A percentile compares a stretch with the other conserved stretches of the same genome.
Evolutionary conservation across 176 grass and related monocot species (phyloP).

Genomic region (Bromus sterilis): DNA sequence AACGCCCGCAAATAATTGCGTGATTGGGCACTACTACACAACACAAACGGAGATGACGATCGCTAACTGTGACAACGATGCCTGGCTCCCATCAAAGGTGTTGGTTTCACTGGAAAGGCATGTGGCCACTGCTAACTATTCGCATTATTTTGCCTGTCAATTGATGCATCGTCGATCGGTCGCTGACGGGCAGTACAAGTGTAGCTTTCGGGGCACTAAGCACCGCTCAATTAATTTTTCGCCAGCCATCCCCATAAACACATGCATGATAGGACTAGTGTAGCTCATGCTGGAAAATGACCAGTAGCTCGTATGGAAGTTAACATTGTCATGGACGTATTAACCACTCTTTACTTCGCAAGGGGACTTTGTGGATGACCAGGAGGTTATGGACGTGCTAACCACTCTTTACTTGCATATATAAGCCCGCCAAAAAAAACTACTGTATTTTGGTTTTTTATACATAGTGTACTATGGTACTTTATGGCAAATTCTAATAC

Average conservation of each 20-base stretch:
- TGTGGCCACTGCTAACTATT: neutral
- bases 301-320: neutral
- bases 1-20: neutral
- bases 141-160: neutral
- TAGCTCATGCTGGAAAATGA: constrained; percentile 27
- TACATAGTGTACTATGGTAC: neutral
- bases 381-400: constrained; percentile 27
- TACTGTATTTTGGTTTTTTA: neutral
- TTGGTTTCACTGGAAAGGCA: constrained; percentile 14
- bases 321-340: constrained; percentile 4
- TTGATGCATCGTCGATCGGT: constrained; percentile 5
- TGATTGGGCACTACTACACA: neutral
- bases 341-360: constrained; percentile 27
- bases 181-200: neutral
- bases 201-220: constrained; percentile 32
- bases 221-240: constrained; percentile 23
- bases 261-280: neutral
- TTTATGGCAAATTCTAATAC: neutral
- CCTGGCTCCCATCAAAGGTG: neutral
- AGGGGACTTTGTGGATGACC: neutral
- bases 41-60: neutral
- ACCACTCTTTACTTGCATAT: neutral
- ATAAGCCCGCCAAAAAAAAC: neutral
- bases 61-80: neutral
- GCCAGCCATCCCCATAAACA: constrained; percentile 3